Percentiles rank a stretch among this genome's conserved stretches.
Evolutionary conservation across 805 yeast species (phyloP).

Genomic region (Candida sonorensis): DNA sequence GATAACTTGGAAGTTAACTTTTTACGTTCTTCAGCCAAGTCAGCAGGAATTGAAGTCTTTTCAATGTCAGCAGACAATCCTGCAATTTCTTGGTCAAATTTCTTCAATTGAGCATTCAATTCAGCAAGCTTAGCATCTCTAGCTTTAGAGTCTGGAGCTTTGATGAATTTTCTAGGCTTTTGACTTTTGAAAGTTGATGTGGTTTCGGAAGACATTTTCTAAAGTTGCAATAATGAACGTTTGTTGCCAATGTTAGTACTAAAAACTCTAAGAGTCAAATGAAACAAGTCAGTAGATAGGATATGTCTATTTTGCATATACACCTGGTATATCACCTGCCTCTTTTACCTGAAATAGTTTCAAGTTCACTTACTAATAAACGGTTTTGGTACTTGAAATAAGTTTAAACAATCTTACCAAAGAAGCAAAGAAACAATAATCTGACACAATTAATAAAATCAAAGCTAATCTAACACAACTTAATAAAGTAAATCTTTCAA

Average conservation of each 20-base stretch:
- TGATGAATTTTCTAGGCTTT: constrained; percentile 45
- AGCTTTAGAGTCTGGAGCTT: constrained; percentile 66
- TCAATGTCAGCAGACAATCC: constrained; percentile 51
- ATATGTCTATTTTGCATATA: no score
- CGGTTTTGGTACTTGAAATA: no score
- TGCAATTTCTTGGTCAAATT: constrained; percentile 47
- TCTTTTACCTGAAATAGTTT: no score
- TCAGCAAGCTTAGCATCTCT: constrained; percentile 52
- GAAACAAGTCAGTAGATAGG: no score
- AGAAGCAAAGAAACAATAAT: no score
- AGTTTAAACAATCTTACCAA: no score
- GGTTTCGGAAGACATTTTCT: constrained; percentile 14
- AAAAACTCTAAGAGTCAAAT: no score
- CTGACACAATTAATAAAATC: no score
- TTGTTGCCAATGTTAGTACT: not conserved
- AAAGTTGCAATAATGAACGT: not conserved
- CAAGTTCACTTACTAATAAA: no score
- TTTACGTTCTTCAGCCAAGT: constrained; percentile 46
- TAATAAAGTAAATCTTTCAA: no score
- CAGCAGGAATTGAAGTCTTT: constrained; percentile 43
- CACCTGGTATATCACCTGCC: no score
- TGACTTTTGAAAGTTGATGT: constrained; percentile 17
- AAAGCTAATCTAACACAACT: no score
- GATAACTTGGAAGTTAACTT: constrained; percentile 39
- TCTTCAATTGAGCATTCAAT: constrained; percentile 55